A percentile compares a stretch with the other conserved stretches of the same genome.
phyloP scores from a whole-genome alignment of 768 basidiomycete genomes.

The Suillus cothurnatus region DNA sequence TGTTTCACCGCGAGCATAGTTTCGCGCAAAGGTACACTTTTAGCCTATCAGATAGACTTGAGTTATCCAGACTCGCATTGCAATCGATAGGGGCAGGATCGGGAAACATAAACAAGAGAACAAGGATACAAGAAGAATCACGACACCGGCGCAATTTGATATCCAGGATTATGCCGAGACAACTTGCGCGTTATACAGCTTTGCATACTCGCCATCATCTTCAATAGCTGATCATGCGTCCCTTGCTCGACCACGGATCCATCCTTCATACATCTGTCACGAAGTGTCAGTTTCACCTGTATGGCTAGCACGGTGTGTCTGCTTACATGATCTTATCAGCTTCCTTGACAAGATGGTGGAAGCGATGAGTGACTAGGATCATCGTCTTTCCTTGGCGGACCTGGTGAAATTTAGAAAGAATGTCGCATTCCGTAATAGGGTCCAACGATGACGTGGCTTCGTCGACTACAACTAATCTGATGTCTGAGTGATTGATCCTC shows the following conservation, averaged over 20 bases:
- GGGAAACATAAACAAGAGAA: not conserved
- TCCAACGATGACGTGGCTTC: slow-evolving; percentile 63
- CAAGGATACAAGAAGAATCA: not conserved
- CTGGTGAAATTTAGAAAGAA: slow-evolving; percentile 43
- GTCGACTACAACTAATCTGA: slow-evolving; percentile 54
- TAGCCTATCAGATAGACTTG: not conserved
- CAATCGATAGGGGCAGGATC: too few relatives aligned
- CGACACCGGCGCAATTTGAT: not conserved
- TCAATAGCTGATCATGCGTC: slow-evolving; percentile 32
- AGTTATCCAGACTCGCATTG: not conserved
- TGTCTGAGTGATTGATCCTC: slow-evolving; percentile 33
- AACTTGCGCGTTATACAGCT: slow-evolving; percentile 30
- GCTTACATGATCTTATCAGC: slow-evolving; percentile 58
- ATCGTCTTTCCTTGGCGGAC: slow-evolving; percentile 50
- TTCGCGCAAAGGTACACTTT: not conserved
- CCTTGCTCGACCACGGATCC: slow-evolving; percentile 34
- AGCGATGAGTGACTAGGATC: slow-evolving; percentile 59
- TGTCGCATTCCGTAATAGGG: slow-evolving; percentile 50
- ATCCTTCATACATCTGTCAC: slow-evolving; percentile 34
- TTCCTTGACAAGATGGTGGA: slow-evolving; percentile 48
- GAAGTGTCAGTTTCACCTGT: slow-evolving; percentile 3
- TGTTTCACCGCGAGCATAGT: not conserved
- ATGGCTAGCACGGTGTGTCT: not conserved
- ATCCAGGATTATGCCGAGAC: not conserved
- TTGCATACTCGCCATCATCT: slow-evolving; percentile 26